Evolutionary conservation across 2,329 filamentous ascomycete species (phyloP).

Genomic region (Chalaropsis thielavioides): DNA sequence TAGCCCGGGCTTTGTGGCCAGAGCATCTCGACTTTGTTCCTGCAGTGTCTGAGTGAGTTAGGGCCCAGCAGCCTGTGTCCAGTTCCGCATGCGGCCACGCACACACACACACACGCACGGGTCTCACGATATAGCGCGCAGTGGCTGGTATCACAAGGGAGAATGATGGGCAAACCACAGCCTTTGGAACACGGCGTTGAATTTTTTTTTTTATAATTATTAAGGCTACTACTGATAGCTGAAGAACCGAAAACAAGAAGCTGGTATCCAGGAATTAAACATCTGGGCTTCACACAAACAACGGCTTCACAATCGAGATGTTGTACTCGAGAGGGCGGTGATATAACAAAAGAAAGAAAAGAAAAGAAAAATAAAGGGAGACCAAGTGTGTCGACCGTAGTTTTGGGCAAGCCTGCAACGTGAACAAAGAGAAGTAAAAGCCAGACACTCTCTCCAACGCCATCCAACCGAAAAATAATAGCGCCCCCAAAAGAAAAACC

Average conservation of each 20-base stretch:
- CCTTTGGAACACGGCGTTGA: no score
- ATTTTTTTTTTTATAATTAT: background rate
- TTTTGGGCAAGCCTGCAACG: no score
- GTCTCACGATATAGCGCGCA: no score
- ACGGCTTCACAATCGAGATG: background rate
- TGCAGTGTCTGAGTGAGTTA: no score
- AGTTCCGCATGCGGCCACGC: background rate
- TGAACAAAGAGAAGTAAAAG: background rate
- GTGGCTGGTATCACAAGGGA: background rate
- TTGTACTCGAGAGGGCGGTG: background rate
- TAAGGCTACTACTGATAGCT: background rate
- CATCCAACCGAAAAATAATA: background rate
- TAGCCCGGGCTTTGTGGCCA: no score
- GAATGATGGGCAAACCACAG: no score
- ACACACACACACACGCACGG: no score
- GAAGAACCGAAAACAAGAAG: background rate
- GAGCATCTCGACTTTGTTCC: no score
- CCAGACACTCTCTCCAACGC: background rate
- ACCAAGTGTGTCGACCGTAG: no score
- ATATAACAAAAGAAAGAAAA: slow-evolving; percentile 1
- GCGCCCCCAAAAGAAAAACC: background rate
- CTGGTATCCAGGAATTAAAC: background rate
- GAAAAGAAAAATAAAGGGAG: background rate
- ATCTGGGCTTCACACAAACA: background rate
- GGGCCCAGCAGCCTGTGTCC: no score